Percentiles rank a stretch among this genome's conserved stretches.
Evolutionary conservation across 106 monocot species (phyloP).

Genomic region (Iris macrosiphon): DNA sequence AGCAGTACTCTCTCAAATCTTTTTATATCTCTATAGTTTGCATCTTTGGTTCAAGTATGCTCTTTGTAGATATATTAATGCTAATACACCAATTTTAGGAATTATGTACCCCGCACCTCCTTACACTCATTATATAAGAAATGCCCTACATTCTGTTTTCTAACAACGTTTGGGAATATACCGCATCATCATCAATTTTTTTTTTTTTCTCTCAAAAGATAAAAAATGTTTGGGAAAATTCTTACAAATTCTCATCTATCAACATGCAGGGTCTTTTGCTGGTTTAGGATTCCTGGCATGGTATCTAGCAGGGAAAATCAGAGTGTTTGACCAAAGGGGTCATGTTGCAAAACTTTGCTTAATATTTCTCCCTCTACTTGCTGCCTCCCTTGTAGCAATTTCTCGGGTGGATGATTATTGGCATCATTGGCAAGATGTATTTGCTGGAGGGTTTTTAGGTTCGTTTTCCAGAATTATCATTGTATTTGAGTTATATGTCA

Average conservation of each 20-base stretch:
- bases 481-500: background rate
- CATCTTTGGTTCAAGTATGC: too few species aligned
- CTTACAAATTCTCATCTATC: background rate
- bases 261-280: conserved; percentile 53
- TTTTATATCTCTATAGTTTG: too few species aligned
- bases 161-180: too few species aligned
- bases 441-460: conserved; percentile 60
- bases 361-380: conserved; percentile 41
- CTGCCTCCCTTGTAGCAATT: conserved; percentile 44
- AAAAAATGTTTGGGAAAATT: too few species aligned
- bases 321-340: conserved; percentile 43
- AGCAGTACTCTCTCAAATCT: too few species aligned
- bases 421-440: conserved; percentile 72
- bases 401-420: conserved; percentile 67
- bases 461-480: conserved; percentile 1
- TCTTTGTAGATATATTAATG: too few species aligned
- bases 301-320: conserved; percentile 56
- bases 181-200: too few species aligned
- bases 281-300: conserved; percentile 55
- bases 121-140: too few species aligned
- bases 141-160: too few species aligned
- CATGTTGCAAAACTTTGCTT: conserved; percentile 58
- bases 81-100: too few species aligned
- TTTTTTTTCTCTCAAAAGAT: too few species aligned
- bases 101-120: too few species aligned